Conservation (phyloP, 352 stramenopile genomes). For the Elongisporangium prolatum region DNA sequence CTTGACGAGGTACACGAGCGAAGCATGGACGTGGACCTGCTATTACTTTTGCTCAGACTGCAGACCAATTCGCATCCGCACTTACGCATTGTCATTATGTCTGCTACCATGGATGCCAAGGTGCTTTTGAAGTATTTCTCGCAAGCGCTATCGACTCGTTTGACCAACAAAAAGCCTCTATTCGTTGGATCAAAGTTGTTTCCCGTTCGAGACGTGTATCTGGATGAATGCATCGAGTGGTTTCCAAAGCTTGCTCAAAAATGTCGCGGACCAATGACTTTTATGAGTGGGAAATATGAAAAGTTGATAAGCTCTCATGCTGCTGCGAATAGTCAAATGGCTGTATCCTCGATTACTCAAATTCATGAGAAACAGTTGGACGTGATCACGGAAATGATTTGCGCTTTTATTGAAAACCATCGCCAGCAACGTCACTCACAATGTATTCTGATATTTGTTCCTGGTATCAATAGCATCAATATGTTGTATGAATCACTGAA, state of each 20-base stretch:
- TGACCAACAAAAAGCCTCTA: slow-evolving; percentile 54
- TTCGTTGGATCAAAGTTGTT: slow-evolving; percentile 84
- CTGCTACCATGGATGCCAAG: slow-evolving; percentile 93
- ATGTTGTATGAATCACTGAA: slow-evolving; percentile 74
- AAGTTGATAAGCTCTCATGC: slow-evolving; percentile 16
- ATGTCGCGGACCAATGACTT: slow-evolving; percentile 35
- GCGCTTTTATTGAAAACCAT: slow-evolving; percentile 44
- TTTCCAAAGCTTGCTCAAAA: slow-evolving; percentile 37
- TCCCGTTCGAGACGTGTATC: slow-evolving; percentile 56
- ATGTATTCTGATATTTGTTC: slow-evolving; percentile 95
- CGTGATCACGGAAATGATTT: slow-evolving; percentile 53
- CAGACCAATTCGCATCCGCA: slow-evolving; percentile 56
- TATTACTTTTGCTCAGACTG: slow-evolving; percentile 90
- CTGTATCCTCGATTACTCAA: slow-evolving; percentile 40
- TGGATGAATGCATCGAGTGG: slow-evolving; percentile 39
- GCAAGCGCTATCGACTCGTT: slow-evolving; percentile 41
- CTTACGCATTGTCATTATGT: slow-evolving; percentile 95
- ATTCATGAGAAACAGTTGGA: slow-evolving; percentile 63
- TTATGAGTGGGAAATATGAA: slow-evolving; percentile 37
- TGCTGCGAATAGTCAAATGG: slow-evolving; percentile 41
- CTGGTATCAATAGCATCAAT: slow-evolving; percentile 93
- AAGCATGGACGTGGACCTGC: slow-evolving; percentile 94
- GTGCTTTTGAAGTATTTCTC: slow-evolving; percentile 87
- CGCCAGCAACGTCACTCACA: slow-evolving; percentile 29
- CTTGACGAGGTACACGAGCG: slow-evolving; percentile 96